These are phyloP conservation scores for Magnolia kwangsiensis DNA, from an alignment of 164 flowering plant species.

Conservation along the genomic window DNA sequence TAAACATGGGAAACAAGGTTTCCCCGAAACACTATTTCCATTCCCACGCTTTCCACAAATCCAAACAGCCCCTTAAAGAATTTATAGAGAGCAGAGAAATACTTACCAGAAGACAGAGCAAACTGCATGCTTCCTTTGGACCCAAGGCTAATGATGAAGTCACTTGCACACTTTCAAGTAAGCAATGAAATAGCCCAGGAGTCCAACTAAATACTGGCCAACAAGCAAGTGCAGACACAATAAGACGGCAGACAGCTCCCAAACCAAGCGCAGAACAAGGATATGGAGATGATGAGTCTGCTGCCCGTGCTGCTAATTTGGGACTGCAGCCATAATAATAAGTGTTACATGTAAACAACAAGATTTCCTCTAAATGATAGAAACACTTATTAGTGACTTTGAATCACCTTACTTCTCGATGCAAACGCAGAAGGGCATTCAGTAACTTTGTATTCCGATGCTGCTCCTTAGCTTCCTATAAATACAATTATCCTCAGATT, in stretches of 20 bases:
- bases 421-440: slow-evolving; percentile 76
- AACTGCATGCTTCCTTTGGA: slow-evolving; percentile 94
- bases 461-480: slow-evolving; percentile 82
- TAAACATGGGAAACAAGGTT: no score
- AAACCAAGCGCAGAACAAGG: slow-evolving; percentile 76
- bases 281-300: slow-evolving; percentile 64
- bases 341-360: slow-evolving; percentile 4
- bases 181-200: slow-evolving; percentile 76
- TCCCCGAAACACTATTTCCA: no score
- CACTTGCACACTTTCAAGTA: slow-evolving; percentile 68
- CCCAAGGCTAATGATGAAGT: slow-evolving; percentile 75
- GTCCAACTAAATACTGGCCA: slow-evolving; percentile 95
- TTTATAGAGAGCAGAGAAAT: slow-evolving; percentile 1
- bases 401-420: slow-evolving; percentile 86
- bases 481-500: background rate
- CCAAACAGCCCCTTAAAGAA: background rate
- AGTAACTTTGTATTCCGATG: slow-evolving; percentile 84
- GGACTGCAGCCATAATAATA: slow-evolving; percentile 56
- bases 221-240: slow-evolving; percentile 85
- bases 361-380: background rate
- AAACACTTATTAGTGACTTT: background rate
- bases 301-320: slow-evolving; percentile 85
- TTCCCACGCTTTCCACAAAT: no score
- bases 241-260: slow-evolving; percentile 83
- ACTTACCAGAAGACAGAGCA: slow-evolving; percentile 78